phyloP scores from a whole-genome alignment of 306 rosid species.

The Hylodesmum podocarpum region DNA sequence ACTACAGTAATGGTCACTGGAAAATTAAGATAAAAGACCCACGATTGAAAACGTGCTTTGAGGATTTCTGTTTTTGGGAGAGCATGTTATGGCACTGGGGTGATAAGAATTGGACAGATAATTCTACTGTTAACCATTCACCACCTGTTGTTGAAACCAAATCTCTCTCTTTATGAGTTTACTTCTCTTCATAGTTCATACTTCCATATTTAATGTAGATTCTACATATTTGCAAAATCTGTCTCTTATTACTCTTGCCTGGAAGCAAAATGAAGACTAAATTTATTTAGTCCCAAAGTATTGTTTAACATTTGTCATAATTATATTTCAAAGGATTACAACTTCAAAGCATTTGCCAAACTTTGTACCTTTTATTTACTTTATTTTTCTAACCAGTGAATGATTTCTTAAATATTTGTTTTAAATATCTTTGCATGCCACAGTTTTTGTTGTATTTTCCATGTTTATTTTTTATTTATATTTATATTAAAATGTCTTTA shows the following conservation, averaged over 20 bases:
- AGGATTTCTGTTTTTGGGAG: constrained; percentile 87
- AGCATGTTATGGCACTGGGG: constrained; percentile 89
- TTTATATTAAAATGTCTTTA: too few relatives aligned
- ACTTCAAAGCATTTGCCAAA: neutral
- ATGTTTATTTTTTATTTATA: neutral
- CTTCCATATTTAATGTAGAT: neutral
- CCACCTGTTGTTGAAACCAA: constrained; percentile 37
- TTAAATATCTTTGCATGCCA: neutral
- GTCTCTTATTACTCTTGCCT: neutral
- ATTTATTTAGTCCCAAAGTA: constrained; percentile 10
- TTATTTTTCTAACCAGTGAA: neutral
- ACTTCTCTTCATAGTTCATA: constrained; percentile 3
- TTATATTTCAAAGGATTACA: neutral
- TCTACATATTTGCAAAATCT: constrained; percentile 12
- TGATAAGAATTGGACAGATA: constrained; percentile 76
- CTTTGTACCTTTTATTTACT: neutral
- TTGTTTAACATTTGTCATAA: neutral
- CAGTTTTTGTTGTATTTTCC: neutral
- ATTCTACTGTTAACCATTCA: constrained; percentile 46
- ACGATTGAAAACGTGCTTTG: constrained; percentile 62
- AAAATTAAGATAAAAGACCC: constrained; percentile 66
- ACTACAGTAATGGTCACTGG: constrained; percentile 83
- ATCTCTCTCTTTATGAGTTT: constrained; percentile 40
- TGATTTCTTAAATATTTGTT: neutral
- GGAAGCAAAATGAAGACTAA: constrained; percentile 1